Evolutionary conservation across 257 asterid species (phyloP), one percentile per base, ranked within the genome.

Genomic region (Penstemon davidsonii): DNA sequence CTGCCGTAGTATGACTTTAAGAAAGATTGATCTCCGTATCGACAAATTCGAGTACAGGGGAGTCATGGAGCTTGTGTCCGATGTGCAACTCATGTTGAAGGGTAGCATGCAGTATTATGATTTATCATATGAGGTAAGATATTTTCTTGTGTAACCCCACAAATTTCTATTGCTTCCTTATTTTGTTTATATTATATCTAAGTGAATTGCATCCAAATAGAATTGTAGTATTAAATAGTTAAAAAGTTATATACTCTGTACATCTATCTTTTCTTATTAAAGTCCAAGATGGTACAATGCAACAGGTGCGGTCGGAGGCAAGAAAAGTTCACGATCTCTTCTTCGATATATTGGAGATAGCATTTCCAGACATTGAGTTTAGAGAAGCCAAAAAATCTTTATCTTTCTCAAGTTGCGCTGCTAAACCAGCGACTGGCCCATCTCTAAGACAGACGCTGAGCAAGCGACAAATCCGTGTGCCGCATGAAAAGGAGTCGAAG

Each of bases 301-400:
- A 75, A 83, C 76, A 94, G 99, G 99, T 88, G 80, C 86, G 89
- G 68, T 78, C 86, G 2, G 99, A 94, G 80, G 96, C 98, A 52
- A 87, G 84, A 75, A 89, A 91, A 78, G 96, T 94, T 11, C 97
- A 94, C 13, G 96, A 89, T 73, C 97, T 94, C 81, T 94, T 94
- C 89, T 94, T 94, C 7, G 99, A 94, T 72, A 81, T 91, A 81
- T 70, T 94, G 82, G 80, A 84, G 79, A 78, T 86, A 60, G 87
- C 90, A 67, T 91, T 94, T 79, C 87, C 96, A 4, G 96, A 94
- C 51, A 81, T 71, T 7, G 99, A 94, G 75, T 91, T 94, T 39
- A 85, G 87, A 67, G 98, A 94, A 75, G 88, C 96, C 74, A 75
- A 82, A 64, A 87, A 75, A 51, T 79, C 96, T 18, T 67, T 91